Evolutionary conservation across 768 basidiomycete species (phyloP), one percentile per base, ranked within the genome.

Genomic region (Termitomyces sp.): DNA sequence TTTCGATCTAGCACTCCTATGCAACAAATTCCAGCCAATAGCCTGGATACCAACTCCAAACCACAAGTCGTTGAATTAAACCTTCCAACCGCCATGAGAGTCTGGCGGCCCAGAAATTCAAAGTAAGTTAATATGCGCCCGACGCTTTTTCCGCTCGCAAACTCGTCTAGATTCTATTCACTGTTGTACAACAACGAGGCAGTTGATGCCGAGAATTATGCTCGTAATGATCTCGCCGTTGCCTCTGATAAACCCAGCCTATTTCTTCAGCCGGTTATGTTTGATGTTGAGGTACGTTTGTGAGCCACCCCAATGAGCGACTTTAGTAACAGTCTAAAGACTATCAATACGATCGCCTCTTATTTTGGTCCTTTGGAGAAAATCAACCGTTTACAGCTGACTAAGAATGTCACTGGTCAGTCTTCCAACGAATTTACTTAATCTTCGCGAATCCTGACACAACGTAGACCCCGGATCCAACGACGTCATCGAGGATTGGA

Each of bases 301-400:
- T 22, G 32, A 8, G 35, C 9, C 9, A 50, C 9, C 9, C 42
- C 7, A 28, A 24, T 28, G 13, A n/a, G 20, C 39, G 16, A 20
- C 40, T 44, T 36, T 55, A 35, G 4, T 57, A 16, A 56, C 38
- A 8, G 35, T 24, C 11, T 22, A 8, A 57, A 90, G 89, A 76
- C 82, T 16, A 71, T 91, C 32, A 74, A 75, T 15, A 76, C 72
- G 28, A 74, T 93, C 39, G 78, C 80, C 12, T 71, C 76, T 15
- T 80, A 82, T 42, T 93, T 92, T 68, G 91, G 91, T 35, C 71
- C 75, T 5, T 66, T 93, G 28, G 91, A 92, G 66, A 75, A 75
- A 40, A 84, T 92, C 63, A 68, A 66, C 11, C 67, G 71, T 11
- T 78, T 74, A 52, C 61, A 73, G 60, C 35, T 54, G 33, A 48